Conservation (phyloP, 1,284 basidiomycete genomes). For the Gomphus bonarii region DNA sequence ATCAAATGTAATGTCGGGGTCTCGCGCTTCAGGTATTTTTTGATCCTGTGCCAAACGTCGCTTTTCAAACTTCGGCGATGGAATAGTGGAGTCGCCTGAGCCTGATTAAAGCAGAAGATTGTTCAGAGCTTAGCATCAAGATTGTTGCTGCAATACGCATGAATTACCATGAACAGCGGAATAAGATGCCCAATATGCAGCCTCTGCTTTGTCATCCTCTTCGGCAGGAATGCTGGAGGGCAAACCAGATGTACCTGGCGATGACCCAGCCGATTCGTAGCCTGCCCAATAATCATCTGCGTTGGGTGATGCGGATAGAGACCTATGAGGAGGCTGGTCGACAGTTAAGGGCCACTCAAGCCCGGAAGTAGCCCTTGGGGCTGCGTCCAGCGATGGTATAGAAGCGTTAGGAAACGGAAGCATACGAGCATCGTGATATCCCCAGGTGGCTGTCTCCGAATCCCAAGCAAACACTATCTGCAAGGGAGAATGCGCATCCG, state of each 20-base stretch:
- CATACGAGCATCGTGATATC: constrained; percentile 53
- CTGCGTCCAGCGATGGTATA: constrained; percentile 31
- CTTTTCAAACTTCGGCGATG: constrained; percentile 27
- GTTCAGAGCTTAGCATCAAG: constrained; percentile 3
- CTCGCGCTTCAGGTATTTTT: neutral
- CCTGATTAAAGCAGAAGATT: constrained; percentile 21
- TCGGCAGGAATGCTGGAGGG: neutral
- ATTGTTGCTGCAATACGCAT: neutral
- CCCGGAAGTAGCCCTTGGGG: constrained; percentile 12
- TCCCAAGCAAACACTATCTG: constrained; percentile 65
- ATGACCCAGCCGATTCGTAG: constrained; percentile 14
- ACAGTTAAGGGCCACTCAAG: neutral
- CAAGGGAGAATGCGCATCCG: constrained; percentile 18
- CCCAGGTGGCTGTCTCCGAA: constrained; percentile 38
- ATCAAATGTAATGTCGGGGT: neutral
- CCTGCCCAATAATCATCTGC: constrained; percentile 16
- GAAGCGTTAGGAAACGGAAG: constrained; percentile 64
- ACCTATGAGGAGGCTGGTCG: neutral
- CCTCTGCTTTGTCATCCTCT: constrained; percentile 36
- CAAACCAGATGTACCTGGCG: constrained; percentile 1
- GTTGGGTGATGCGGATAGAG: constrained; percentile 3
- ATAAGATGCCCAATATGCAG: constrained; percentile 70
- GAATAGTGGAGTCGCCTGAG: constrained; percentile 41
- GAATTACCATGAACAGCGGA: constrained; percentile 52
- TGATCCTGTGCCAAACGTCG: neutral